Conservation (phyloP, 148 eudicot species). For the Euryodendron excelsum region DNA sequence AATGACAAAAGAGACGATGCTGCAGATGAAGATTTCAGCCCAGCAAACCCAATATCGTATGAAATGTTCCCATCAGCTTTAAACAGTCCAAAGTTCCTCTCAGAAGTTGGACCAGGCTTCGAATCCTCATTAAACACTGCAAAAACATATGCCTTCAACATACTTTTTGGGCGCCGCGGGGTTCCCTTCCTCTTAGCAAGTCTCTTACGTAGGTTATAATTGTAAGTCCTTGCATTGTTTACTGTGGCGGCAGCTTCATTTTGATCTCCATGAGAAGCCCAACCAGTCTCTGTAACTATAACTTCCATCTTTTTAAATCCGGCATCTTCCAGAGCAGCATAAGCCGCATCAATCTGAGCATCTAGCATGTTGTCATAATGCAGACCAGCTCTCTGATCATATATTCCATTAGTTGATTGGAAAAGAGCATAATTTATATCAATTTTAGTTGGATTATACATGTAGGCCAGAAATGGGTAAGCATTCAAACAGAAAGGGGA, state of each 20-base stretch:
- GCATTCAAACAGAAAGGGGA: conserved; percentile 81
- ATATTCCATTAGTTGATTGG: conserved; percentile 35
- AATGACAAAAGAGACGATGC: conserved; percentile 28
- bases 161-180: conserved; percentile 50
- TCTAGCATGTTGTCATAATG: conserved; percentile 74
- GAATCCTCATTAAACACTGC: conserved; percentile 61
- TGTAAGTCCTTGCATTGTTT: conserved; percentile 60
- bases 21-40: conserved; percentile 44
- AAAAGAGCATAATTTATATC: conserved; percentile 59
- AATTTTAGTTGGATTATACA: conserved; percentile 46
- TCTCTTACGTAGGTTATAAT: conserved; percentile 59
- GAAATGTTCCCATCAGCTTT: conserved; percentile 52
- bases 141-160: conserved; percentile 56
- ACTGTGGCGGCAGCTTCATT: conserved; percentile 55
- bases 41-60: conserved; percentile 56
- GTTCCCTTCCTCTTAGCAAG: conserved; percentile 61
- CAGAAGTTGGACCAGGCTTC: conserved; percentile 61
- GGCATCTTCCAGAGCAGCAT: conserved; percentile 66
- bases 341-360: conserved; percentile 70
- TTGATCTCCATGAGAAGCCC: conserved; percentile 67
- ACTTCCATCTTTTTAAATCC: conserved; percentile 57
- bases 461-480: conserved; percentile 66
- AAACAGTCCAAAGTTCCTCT: conserved; percentile 62
- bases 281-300: conserved; percentile 66
- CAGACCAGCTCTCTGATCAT: conserved; percentile 49